Base-by-base conservation (phyloP, 208 protist genomes). In the Leishmania major region DNA sequence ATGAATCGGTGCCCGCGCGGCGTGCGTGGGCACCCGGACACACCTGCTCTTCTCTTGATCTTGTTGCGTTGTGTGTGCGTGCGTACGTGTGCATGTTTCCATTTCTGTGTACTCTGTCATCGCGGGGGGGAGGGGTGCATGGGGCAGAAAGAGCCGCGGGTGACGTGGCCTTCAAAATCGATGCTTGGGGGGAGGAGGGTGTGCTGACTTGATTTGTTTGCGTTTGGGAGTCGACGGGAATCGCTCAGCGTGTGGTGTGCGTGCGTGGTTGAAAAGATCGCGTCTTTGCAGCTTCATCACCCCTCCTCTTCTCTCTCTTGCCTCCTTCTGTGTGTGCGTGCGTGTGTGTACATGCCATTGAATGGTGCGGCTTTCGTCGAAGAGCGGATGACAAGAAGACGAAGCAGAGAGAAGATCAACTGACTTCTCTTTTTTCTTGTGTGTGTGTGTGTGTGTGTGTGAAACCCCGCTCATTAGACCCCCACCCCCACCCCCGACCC, bases 11-110 rank as follows among this genome's bases (percentile, higher is more conserved):
- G 28, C 31, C 28, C 59, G 17, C 4, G 59, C 28, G 37, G 37
- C 37, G 37, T 37, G 51, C 51, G 51, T 15, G 51, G 17, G 45
- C 35, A 71, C 66, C 3, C 66, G 15, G 17, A 45, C 66, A 45
- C 66, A 71, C 66, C 66, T 45, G 17, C 37, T 43, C 66, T 71
- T 31, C 45, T 75, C 70, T 75, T 75, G 37, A 13, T 51, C 25
- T 49, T 35, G 25, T 31, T 5, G 25, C 70, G 15, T 74, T 62
- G 28, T 28, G 28, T 31, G 28, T 1, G 31, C 47, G 66, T 72
- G n/a, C n/a, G n/a, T 71, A 13, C 1, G 66, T 71, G 69, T 73
- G 67, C 15, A 43, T 53, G 43, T 73, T 45, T 45, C 43, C 43
- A 10, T 45, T 45, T 45, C 0, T 31, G 35, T 70, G 31, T 70